Percentiles rank a stretch among this genome's conserved stretches.
Evolutionary conservation across 1,139 yeast species (phyloP).

Genomic region (Dujonia santamariae): DNA sequence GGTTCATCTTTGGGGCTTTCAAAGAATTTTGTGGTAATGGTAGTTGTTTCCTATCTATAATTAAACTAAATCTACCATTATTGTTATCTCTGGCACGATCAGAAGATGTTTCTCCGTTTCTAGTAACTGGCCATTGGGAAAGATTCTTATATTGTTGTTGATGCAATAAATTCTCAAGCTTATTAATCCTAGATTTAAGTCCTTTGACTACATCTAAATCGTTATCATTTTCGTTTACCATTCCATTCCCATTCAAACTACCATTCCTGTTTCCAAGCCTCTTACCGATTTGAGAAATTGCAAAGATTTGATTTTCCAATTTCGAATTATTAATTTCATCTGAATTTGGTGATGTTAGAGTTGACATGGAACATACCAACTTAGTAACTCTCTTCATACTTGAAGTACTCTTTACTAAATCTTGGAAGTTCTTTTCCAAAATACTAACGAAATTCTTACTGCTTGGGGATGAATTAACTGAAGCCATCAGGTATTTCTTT

Average conservation of each 20-base stretch:
- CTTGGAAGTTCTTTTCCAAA: conserved; percentile 47
- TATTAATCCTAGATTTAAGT: conserved; percentile 56
- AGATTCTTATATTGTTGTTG: conserved; percentile 61
- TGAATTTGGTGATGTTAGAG: conserved; percentile 23
- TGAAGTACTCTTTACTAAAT: conserved; percentile 37
- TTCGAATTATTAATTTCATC: conserved; percentile 22
- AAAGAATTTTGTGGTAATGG: conserved; percentile 2
- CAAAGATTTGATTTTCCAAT: conserved; percentile 13
- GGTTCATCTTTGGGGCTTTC: no score
- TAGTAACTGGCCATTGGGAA: conserved; percentile 53
- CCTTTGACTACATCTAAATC: conserved; percentile 48
- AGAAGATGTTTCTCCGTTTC: conserved; percentile 8
- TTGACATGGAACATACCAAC: conserved; percentile 31
- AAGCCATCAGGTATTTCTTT: conserved; percentile 13
- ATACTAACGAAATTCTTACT: conserved; percentile 29
- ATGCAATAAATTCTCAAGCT: conserved; percentile 63
- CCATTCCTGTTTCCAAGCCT: conserved; percentile 11
- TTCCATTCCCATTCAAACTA: conserved; percentile 15
- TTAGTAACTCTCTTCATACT: conserved; percentile 38
- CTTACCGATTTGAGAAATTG: conserved; percentile 6
- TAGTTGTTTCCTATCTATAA: conserved; percentile 10
- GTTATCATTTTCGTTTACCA: conserved; percentile 18
- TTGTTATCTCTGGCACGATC: conserved; percentile 4
- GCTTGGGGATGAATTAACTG: conserved; percentile 11
- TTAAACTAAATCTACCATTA: conserved; percentile 15